Conservation (phyloP, 1,284 basidiomycete genomes). For the Ustanciosporium gigantosporum region DNA sequence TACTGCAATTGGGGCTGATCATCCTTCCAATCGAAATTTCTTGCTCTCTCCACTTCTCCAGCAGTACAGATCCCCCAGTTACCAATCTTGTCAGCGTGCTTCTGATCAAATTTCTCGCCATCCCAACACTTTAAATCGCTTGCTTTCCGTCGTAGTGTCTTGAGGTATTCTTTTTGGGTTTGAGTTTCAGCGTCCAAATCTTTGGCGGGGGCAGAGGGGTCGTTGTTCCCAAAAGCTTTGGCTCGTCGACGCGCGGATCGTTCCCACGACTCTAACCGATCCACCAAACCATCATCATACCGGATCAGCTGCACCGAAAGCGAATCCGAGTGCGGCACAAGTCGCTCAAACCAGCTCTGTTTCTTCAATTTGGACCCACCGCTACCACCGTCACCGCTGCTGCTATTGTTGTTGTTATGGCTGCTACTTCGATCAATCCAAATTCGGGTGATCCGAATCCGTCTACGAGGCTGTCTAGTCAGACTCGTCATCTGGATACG, state of each 20-base stretch:
- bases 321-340: slow-evolving; percentile 37
- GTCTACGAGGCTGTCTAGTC: slow-evolving; percentile 19
- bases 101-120: slow-evolving; percentile 18
- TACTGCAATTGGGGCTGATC: slow-evolving; percentile 28
- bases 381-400: too few relatives aligned
- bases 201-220: slow-evolving; percentile 28
- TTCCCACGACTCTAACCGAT: slow-evolving; percentile 46
- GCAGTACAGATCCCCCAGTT: slow-evolving; percentile 45
- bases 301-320: slow-evolving; percentile 39
- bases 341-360: slow-evolving; percentile 4
- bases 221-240: slow-evolving; percentile 36
- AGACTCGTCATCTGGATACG: slow-evolving; percentile 21
- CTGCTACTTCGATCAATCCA: slow-evolving; percentile 13
- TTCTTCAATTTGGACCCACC: neutral
- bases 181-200: slow-evolving; percentile 26
- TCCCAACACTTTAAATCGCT: slow-evolving; percentile 28
- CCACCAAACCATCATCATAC: slow-evolving; percentile 38
- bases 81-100: slow-evolving; percentile 30
- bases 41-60: slow-evolving; percentile 42
- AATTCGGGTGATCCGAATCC: slow-evolving; percentile 40
- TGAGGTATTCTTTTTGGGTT: slow-evolving; percentile 25
- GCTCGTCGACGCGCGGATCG: slow-evolving; percentile 35
- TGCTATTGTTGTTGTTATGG: too few relatives aligned
- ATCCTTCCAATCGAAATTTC: slow-evolving; percentile 48
- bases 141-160: slow-evolving; percentile 18